Conservation (phyloP, 139 green algal genomes). For the Volvox reticuliferus region DNA sequence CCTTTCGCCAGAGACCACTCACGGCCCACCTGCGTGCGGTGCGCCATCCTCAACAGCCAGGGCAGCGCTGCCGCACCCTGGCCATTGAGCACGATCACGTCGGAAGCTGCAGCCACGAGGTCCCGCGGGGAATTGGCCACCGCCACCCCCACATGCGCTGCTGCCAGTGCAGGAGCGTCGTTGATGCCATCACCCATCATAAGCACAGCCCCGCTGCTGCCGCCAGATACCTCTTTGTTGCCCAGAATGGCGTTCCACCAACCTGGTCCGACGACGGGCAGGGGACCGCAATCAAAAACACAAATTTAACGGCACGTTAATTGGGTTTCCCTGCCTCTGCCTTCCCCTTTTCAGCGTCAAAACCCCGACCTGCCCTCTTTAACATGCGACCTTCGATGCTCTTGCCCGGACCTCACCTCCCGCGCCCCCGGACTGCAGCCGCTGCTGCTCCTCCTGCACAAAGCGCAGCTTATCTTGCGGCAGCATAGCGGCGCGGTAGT, state of each 20-base stretch:
- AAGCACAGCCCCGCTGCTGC: slow-evolving; percentile 61
- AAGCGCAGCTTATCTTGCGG: slow-evolving; percentile 84
- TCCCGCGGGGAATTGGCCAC: slow-evolving; percentile 75
- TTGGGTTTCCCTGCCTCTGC: too few relatives aligned
- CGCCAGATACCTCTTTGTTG: neutral
- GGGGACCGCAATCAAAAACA: too few relatives aligned
- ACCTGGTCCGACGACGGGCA: too few relatives aligned
- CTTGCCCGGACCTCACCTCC: slow-evolving; percentile 75
- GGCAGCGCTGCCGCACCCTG: slow-evolving; percentile 82
- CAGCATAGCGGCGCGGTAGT: slow-evolving; percentile 73
- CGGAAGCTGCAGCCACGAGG: slow-evolving; percentile 81
- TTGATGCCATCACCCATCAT: slow-evolving; percentile 97
- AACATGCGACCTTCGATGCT: too few relatives aligned
- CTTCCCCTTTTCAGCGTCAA: neutral
- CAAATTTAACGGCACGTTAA: too few relatives aligned
- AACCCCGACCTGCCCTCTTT: neutral
- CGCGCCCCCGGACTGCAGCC: slow-evolving; percentile 71
- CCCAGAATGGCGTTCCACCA: too few relatives aligned
- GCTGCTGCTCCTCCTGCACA: slow-evolving; percentile 34
- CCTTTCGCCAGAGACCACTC: neutral
- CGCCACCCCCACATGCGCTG: slow-evolving; percentile 84
- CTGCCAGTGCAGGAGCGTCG: slow-evolving; percentile 92
- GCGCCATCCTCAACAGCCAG: slow-evolving; percentile 76
- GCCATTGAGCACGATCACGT: slow-evolving; percentile 87
- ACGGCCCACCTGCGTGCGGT: slow-evolving; percentile 61